A percentile compares a stretch with the other conserved stretches of the same genome.
Evolutionary conservation across 495 filamentous ascomycete species (phyloP).

Genomic region (Trichoderma virens): DNA sequence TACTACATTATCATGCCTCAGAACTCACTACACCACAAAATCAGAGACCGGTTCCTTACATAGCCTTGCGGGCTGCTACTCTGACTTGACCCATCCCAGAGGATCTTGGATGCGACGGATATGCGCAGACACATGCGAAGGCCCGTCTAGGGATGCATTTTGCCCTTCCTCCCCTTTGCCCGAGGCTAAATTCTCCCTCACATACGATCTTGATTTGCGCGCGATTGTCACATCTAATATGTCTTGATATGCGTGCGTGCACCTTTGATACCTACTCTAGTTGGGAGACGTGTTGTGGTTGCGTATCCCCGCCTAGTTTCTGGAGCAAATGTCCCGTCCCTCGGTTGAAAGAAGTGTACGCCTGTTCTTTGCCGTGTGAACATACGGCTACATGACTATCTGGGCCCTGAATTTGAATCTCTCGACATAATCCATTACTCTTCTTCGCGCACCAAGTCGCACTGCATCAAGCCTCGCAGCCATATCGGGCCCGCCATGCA

Average conservation of each 20-base stretch:
- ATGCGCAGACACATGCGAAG: not conserved
- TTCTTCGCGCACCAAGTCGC: not conserved
- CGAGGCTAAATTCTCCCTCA: not conserved
- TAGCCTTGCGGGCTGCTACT: not conserved
- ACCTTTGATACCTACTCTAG: no score
- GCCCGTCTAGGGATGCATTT: not conserved
- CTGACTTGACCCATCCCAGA: not conserved
- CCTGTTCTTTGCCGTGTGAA: not conserved
- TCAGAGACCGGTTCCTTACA: not conserved
- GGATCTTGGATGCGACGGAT: not conserved
- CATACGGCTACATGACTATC: not conserved
- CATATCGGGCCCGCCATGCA: conserved; percentile 2
- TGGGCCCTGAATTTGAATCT: no score
- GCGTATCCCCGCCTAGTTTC: not conserved
- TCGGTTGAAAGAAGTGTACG: not conserved
- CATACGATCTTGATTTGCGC: not conserved
- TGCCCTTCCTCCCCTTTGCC: not conserved
- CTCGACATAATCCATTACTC: not conserved
- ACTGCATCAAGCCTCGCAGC: conserved; percentile 2
- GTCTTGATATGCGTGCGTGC: not conserved
- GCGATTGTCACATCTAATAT: conserved; percentile 1
- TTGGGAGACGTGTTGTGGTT: not conserved
- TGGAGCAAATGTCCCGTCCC: not conserved
- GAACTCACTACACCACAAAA: not conserved
- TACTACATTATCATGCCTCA: not conserved